These are phyloP conservation scores for Fonsecaea nubica DNA, from an alignment of 2,329 filamentous ascomycete genomes.

Conservation along the genomic window DNA sequence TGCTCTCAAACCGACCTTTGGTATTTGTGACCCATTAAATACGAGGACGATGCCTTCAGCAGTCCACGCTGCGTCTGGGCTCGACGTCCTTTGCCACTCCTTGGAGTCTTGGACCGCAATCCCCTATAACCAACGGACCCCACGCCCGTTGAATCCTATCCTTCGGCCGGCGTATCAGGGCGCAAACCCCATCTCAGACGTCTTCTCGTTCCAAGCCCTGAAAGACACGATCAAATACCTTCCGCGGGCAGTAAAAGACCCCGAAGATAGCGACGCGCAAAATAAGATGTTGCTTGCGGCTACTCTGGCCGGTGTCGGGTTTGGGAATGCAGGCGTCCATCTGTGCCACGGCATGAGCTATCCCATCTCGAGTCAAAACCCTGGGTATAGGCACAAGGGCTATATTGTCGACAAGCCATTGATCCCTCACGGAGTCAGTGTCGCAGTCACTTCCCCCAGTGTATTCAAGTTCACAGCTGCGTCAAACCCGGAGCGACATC, in stretches of 20 bases:
- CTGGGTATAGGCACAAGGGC: slow-evolving; percentile 85
- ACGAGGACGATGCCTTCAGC: slow-evolving; percentile 94
- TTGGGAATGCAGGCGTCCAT: slow-evolving; percentile 97
- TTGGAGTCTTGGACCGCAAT: slow-evolving; percentile 98
- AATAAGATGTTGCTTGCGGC: slow-evolving; percentile 94
- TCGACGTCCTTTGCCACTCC: slow-evolving; percentile 94
- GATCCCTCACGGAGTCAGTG: slow-evolving; percentile 94
- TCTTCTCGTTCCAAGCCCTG: slow-evolving; percentile 89
- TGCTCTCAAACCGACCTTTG: slow-evolving; percentile 92
- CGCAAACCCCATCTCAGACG: slow-evolving; percentile 95
- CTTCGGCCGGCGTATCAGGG: slow-evolving; percentile 93
- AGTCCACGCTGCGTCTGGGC: slow-evolving; percentile 87
- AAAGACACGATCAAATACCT: slow-evolving; percentile 88
- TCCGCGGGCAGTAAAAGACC: slow-evolving; percentile 82
- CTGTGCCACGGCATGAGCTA: slow-evolving; percentile 93
- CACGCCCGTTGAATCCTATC: slow-evolving; percentile 86
- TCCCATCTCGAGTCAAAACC: slow-evolving; percentile 94
- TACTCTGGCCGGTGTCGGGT: slow-evolving; percentile 92
- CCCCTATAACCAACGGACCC: slow-evolving; percentile 83
- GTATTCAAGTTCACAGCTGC: slow-evolving; percentile 93
- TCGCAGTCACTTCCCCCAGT: slow-evolving; percentile 89
- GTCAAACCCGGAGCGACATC: slow-evolving; percentile 89
- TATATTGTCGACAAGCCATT: slow-evolving; percentile 77
- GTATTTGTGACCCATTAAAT: slow-evolving; percentile 85
- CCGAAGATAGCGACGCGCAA: slow-evolving; percentile 91